phyloP scores from a whole-genome alignment of 2,329 filamentous ascomycete species.

The Stemphylium vesicarium region DNA sequence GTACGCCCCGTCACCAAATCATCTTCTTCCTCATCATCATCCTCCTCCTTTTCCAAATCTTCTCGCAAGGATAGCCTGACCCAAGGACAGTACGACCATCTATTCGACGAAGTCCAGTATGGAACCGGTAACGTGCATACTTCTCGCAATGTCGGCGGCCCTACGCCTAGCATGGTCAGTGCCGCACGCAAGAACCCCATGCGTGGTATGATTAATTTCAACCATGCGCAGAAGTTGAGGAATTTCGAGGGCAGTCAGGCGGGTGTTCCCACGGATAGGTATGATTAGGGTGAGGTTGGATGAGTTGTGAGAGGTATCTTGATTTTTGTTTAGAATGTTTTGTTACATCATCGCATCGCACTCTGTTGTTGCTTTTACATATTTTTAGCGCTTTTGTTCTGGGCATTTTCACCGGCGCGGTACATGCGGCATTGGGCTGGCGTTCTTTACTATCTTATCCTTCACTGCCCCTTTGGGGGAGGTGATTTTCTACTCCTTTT shows the following conservation, averaged over 20 bases:
- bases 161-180: conserved; percentile 48
- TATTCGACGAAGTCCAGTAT: conserved; percentile 38
- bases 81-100: conserved; percentile 35
- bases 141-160: conserved; percentile 27
- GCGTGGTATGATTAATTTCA: conserved; percentile 46
- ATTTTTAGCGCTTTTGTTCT: no score
- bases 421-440: no score
- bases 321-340: not conserved
- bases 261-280: not conserved
- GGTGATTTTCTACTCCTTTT: no score
- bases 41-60: conserved; percentile 8
- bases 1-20: conserved; percentile 35
- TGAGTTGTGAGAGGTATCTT: not conserved
- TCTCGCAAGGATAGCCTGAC: conserved; percentile 43
- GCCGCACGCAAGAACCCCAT: conserved; percentile 41
- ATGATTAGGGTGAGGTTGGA: not conserved
- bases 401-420: no score
- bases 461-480: no score
- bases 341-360: conserved; percentile 2
- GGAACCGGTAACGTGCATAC: conserved; percentile 43
- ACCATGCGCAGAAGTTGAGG: conserved; percentile 41
- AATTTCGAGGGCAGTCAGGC: conserved; percentile 30
- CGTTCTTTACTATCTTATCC: no score
- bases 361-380: not conserved
- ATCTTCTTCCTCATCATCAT: conserved; percentile 1